Conservation (phyloP, 441 rosid species). For the Gossypium aridum region DNA sequence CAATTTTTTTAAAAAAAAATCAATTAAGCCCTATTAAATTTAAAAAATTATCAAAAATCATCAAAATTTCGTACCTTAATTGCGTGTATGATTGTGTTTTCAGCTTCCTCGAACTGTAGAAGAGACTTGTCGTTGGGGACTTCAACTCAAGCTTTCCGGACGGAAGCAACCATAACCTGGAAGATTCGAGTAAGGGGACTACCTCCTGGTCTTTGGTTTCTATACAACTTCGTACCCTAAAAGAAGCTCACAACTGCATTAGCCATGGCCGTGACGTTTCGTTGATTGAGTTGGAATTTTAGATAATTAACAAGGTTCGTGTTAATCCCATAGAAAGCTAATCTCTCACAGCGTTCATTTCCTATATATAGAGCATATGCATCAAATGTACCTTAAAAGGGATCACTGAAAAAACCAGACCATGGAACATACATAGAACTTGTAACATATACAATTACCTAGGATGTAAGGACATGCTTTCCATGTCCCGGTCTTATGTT, state of each 20-base stretch:
- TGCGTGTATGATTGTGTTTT: slow-evolving; percentile 65
- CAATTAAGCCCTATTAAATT: too few species aligned
- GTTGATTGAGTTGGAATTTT: slow-evolving; percentile 41
- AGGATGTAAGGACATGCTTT: slow-evolving; percentile 70
- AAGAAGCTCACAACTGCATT: slow-evolving; percentile 48
- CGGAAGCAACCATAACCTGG: slow-evolving; percentile 59
- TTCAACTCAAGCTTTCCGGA: slow-evolving; percentile 36
- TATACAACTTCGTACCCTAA: slow-evolving; percentile 33
- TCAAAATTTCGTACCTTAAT: slow-evolving; percentile 23
- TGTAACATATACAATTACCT: slow-evolving; percentile 25
- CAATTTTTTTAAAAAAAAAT: too few species aligned
- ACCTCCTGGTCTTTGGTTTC: slow-evolving; percentile 54
- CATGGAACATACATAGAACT: not conserved
- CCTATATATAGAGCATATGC: slow-evolving; percentile 21
- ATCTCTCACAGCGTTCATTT: slow-evolving; percentile 72
- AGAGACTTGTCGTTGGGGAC: slow-evolving; percentile 43
- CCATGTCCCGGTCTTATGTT: slow-evolving; percentile 66
- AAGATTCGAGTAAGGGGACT: slow-evolving; percentile 48
- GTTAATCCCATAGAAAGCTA: slow-evolving; percentile 77
- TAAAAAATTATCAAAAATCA: too few species aligned
- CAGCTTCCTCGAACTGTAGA: slow-evolving; percentile 55
- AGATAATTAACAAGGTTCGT: slow-evolving; percentile 71
- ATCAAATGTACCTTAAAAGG: not conserved
- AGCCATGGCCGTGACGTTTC: slow-evolving; percentile 51
- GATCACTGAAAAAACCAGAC: not conserved